These are phyloP conservation scores for Nymphaea thermarum DNA, from an alignment of 164 flowering plant genomes.

Conservation along the genomic window DNA sequence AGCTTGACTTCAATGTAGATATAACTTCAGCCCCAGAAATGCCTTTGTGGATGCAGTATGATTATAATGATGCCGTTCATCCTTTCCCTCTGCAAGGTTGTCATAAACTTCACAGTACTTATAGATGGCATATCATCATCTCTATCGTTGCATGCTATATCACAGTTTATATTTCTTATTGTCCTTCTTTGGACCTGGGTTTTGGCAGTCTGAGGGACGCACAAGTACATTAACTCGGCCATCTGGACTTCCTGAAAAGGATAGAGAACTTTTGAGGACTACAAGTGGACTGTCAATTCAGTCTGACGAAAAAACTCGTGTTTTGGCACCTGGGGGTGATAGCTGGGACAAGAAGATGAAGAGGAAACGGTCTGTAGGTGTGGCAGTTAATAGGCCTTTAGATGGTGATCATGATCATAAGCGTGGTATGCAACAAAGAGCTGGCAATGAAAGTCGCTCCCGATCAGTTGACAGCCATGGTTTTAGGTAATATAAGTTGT, in stretches of 20 bases:
- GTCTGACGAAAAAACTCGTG: constrained; percentile 65
- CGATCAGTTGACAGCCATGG: constrained; percentile 39
- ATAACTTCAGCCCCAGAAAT: no score
- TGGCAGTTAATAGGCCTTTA: constrained; percentile 30
- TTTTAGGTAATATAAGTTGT: constrained; percentile 27
- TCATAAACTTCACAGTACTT: no score
- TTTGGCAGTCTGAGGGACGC: constrained; percentile 59
- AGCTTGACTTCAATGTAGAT: no score
- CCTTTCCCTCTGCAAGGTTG: not conserved
- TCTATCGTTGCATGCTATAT: no score
- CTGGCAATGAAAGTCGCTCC: constrained; percentile 33
- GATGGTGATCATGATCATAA: constrained; percentile 54
- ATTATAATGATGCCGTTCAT: not conserved
- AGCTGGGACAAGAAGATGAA: constrained; percentile 88
- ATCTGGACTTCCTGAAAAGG: constrained; percentile 34
- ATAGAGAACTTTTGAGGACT: constrained; percentile 49
- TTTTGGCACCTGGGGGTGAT: constrained; percentile 71
- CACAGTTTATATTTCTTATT: not conserved
- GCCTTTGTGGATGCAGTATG: not conserved
- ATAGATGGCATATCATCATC: not conserved
- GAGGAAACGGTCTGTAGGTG: constrained; percentile 71
- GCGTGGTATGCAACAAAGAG: constrained; percentile 37
- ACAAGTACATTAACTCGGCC: constrained; percentile 30
- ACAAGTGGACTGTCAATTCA: constrained; percentile 34
- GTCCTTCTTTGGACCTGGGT: not conserved